Percentiles rank a stretch among this genome's conserved stretches.
These are phyloP conservation scores for Boletellus emodensis DNA, from an alignment of 768 basidiomycete species.

Conservation along the genomic window DNA sequence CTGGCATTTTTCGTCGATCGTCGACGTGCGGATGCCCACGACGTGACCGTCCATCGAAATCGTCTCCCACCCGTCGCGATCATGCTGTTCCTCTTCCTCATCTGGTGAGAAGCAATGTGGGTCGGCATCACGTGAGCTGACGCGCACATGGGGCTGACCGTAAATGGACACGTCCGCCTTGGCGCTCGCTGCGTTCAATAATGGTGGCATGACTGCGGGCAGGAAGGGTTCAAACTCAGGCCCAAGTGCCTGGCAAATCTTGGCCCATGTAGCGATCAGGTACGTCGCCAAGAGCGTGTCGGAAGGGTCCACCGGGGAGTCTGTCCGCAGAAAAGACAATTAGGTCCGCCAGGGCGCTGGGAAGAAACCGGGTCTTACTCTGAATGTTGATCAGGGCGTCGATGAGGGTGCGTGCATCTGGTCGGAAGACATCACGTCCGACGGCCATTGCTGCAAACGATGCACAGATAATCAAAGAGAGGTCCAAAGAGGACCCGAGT, in stretches of 20 bases:
- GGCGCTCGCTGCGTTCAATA: constrained; percentile 71
- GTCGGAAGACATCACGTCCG: constrained; percentile 72
- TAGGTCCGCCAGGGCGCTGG: neutral
- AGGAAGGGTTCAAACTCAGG: constrained; percentile 85
- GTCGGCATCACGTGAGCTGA: neutral
- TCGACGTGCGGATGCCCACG: constrained; percentile 73
- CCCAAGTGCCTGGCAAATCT: constrained; percentile 81
- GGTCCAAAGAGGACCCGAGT: neutral
- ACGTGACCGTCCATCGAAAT: constrained; percentile 73
- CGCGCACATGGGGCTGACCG: constrained; percentile 35
- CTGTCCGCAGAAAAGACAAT: constrained; percentile 30
- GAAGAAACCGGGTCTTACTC: constrained; percentile 42
- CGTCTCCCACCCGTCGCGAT: constrained; percentile 76
- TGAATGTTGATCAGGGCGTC: constrained; percentile 74
- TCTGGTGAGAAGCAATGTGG: constrained; percentile 34
- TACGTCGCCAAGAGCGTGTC: constrained; percentile 74
- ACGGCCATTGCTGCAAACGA: constrained; percentile 70
- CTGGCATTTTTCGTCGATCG: constrained; percentile 83
- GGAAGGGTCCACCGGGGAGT: constrained; percentile 61
- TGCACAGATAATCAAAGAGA: neutral
- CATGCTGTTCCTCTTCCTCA: constrained; percentile 49
- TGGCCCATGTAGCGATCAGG: constrained; percentile 85
- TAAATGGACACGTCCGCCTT: constrained; percentile 77
- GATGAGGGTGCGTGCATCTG: constrained; percentile 68
- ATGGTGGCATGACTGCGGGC: constrained; percentile 75